Percentiles rank a stretch among this genome's conserved stretches.
phyloP scores from a whole-genome alignment of 768 basidiomycete genomes.

The Trametes elegans region DNA sequence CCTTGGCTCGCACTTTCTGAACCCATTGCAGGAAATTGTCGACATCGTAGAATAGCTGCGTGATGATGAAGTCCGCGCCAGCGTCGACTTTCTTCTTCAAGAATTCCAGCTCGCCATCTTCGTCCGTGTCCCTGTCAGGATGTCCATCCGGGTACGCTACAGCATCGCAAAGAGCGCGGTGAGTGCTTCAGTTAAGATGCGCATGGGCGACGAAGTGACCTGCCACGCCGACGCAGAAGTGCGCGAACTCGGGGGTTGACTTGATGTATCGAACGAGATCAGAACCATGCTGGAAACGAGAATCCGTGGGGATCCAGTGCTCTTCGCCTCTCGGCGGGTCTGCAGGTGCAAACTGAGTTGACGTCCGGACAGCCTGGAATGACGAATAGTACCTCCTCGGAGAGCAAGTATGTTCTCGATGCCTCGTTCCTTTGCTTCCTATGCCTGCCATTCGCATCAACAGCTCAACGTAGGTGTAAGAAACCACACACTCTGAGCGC shows the following conservation, averaged over 20 bases:
- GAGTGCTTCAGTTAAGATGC: slow-evolving; percentile 9
- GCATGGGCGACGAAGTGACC: slow-evolving; percentile 42
- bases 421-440: slow-evolving; percentile 79
- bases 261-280: slow-evolving; percentile 94
- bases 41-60: slow-evolving; percentile 97
- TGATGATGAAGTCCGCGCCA: slow-evolving; percentile 94
- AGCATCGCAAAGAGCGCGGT: background rate
- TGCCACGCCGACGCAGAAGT: slow-evolving; percentile 95
- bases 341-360: slow-evolving; percentile 28
- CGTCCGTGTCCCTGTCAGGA: slow-evolving; percentile 54
- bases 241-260: slow-evolving; percentile 68
- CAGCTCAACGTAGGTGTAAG: background rate
- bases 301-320: slow-evolving; percentile 85
- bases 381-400: slow-evolving; percentile 67
- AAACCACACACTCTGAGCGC: slow-evolving; percentile 65
- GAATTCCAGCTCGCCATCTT: slow-evolving; percentile 62
- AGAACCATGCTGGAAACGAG: slow-evolving; percentile 76
- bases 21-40: slow-evolving; percentile 83
- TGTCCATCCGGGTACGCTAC: slow-evolving; percentile 92
- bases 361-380: no score
- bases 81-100: slow-evolving; percentile 89
- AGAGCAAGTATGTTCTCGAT: slow-evolving; percentile 90
- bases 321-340: slow-evolving; percentile 95
- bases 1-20: slow-evolving; percentile 63
- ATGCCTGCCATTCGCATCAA: no score